These are phyloP conservation scores for Noccaea caerulescens DNA, from an alignment of 345 rosid species.

Conservation along the genomic window DNA sequence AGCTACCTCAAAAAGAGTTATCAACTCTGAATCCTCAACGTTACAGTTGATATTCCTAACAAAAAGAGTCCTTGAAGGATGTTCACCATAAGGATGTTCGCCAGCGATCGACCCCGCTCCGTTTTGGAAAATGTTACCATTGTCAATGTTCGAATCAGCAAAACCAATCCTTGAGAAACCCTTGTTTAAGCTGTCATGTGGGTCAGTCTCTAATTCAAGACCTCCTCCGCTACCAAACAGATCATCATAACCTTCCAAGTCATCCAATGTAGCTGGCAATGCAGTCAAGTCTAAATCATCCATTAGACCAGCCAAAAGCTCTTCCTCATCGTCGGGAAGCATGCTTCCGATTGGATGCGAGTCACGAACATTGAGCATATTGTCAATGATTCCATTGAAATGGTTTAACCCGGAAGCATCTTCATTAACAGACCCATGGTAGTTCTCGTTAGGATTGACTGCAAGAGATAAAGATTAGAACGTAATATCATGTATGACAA, in stretches of 20 bases:
- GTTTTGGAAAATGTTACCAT: conserved; percentile 53
- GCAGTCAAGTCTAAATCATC: conserved; percentile 69
- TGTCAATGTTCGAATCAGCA: conserved; percentile 56
- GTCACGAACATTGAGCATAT: conserved; percentile 46
- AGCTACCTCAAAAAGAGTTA: conserved; percentile 66
- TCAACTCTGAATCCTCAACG: conserved; percentile 69
- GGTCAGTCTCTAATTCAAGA: conserved; percentile 64
- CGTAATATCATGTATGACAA: background rate
- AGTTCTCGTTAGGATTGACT: conserved; percentile 50
- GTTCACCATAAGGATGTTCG: conserved; percentile 82
- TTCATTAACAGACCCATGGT: conserved; percentile 48
- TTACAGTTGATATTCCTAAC: conserved; percentile 79
- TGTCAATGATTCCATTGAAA: conserved; percentile 40
- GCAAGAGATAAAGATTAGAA: conserved; percentile 37
- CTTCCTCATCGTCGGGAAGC: conserved; percentile 75
- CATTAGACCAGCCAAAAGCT: conserved; percentile 68
- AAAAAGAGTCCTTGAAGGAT: conserved; percentile 80
- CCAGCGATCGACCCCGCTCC: conserved; percentile 69
- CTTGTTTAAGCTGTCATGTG: conserved; percentile 52
- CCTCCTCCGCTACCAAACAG: conserved; percentile 78
- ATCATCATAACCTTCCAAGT: conserved; percentile 71
- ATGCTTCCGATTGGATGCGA: conserved; percentile 47
- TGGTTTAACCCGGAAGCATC: conserved; percentile 41
- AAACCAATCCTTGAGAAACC: conserved; percentile 51
- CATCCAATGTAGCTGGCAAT: conserved; percentile 61